phyloP scores from a whole-genome alignment of 345 rosid genomes.

The Gossypium australe region DNA sequence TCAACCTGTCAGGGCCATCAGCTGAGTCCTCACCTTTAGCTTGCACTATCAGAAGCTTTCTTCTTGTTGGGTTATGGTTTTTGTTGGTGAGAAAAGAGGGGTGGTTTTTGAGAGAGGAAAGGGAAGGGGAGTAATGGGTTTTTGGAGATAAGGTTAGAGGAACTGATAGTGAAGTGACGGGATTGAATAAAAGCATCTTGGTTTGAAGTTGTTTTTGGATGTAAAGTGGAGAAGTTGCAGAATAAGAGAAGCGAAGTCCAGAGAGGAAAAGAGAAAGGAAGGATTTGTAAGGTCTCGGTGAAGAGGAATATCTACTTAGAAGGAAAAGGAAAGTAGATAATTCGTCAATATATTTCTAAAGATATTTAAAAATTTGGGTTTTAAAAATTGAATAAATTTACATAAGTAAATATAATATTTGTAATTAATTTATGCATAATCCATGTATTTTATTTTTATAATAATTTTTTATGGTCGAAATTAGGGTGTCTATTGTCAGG shows the following conservation, averaged over 20 bases:
- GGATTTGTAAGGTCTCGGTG: neutral
- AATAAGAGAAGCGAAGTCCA: neutral
- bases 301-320: neutral
- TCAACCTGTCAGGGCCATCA: slow-evolving; percentile 76
- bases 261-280: neutral
- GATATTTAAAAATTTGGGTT: neutral
- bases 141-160: slow-evolving; percentile 19
- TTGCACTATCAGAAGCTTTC: slow-evolving; percentile 30
- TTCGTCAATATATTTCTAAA: neutral
- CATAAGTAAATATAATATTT: too few species aligned
- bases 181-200: slow-evolving; percentile 28
- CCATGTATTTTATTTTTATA: too few species aligned
- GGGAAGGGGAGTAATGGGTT: slow-evolving; percentile 16
- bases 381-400: too few species aligned
- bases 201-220: slow-evolving; percentile 15
- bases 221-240: slow-evolving; percentile 4
- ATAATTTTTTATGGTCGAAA: too few species aligned
- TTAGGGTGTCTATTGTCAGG: too few species aligned
- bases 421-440: neutral
- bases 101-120: slow-evolving; percentile 17
- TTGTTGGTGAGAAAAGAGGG: slow-evolving; percentile 23
- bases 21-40: slow-evolving; percentile 53
- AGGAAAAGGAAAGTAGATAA: neutral
- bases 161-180: slow-evolving; percentile 26
- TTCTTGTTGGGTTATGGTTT: slow-evolving; percentile 11